These are phyloP conservation scores for Karstenula rhodostoma DNA, from an alignment of 2,329 filamentous ascomycete species.

Conservation along the genomic window DNA sequence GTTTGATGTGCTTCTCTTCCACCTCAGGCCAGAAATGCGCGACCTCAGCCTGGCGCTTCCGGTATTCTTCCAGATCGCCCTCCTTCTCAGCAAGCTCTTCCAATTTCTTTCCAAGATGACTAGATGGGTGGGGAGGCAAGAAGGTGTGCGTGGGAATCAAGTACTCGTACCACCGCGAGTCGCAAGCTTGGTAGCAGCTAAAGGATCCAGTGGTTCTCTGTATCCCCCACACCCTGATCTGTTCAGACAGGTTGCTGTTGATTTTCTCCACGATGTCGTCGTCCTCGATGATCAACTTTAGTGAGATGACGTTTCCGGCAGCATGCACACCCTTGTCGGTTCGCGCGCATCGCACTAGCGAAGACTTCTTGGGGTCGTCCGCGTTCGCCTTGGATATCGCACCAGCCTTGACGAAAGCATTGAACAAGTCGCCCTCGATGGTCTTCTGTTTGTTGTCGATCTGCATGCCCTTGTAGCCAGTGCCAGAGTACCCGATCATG, in stretches of 20 bases:
- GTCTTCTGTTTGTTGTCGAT: slow-evolving; percentile 81
- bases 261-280: slow-evolving; percentile 87
- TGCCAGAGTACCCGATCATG: slow-evolving; percentile 93
- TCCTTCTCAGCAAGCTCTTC: slow-evolving; percentile 78
- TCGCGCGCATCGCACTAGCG: slow-evolving; percentile 88
- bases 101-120: slow-evolving; percentile 84
- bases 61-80: slow-evolving; percentile 73
- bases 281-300: slow-evolving; percentile 96
- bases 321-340: slow-evolving; percentile 98
- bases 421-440: slow-evolving; percentile 94
- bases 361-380: slow-evolving; percentile 95
- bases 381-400: slow-evolving; percentile 98
- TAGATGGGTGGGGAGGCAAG: slow-evolving; percentile 88
- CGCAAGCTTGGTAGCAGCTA: slow-evolving; percentile 93
- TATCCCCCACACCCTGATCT: slow-evolving; percentile 96
- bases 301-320: slow-evolving; percentile 90
- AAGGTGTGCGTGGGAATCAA: slow-evolving; percentile 93
- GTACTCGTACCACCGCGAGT: slow-evolving; percentile 97
- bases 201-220: slow-evolving; percentile 89
- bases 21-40: slow-evolving; percentile 82
- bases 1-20: slow-evolving; percentile 82
- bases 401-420: slow-evolving; percentile 86
- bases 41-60: slow-evolving; percentile 77
- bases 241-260: slow-evolving; percentile 81
- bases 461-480: slow-evolving; percentile 97